Evolutionary conservation across 2,329 filamentous ascomycete genomes (phyloP).

Genomic region (Juglanconis juglandina): DNA sequence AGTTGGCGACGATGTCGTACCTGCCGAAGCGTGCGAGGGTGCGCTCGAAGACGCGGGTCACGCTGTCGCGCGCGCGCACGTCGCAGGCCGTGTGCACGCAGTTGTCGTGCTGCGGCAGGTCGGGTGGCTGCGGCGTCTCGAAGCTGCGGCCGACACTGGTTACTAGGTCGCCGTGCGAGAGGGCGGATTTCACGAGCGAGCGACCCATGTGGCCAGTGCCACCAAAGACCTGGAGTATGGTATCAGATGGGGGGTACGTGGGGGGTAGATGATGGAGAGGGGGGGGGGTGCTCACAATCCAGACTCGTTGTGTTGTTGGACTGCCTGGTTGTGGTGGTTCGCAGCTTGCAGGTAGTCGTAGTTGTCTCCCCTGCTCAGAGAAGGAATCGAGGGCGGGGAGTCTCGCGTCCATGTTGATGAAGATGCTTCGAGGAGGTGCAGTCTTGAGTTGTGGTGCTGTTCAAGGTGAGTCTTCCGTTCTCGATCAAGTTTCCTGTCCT

Average conservation of each 20-base stretch:
- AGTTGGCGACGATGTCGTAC: slow-evolving; percentile 88
- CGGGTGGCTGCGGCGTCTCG: slow-evolving; percentile 69
- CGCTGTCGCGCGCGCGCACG: slow-evolving; percentile 76
- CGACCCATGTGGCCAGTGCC: slow-evolving; percentile 97
- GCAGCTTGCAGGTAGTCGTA: slow-evolving; percentile 76
- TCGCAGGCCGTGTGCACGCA: slow-evolving; percentile 85
- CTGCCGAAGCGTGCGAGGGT: slow-evolving; percentile 73
- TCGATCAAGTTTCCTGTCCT: background rate
- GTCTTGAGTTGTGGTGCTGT: background rate
- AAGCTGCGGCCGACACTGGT: slow-evolving; percentile 80
- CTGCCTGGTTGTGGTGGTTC: slow-evolving; percentile 74
- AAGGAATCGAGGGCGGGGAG: slow-evolving; percentile 20
- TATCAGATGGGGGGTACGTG: slow-evolving; percentile 9
- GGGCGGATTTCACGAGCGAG: slow-evolving; percentile 77
- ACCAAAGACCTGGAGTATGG: slow-evolving; percentile 69
- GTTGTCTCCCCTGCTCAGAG: slow-evolving; percentile 33
- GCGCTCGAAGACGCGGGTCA: slow-evolving; percentile 65
- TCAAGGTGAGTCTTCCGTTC: background rate
- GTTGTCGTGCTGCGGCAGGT: slow-evolving; percentile 68
- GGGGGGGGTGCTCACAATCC: slow-evolving; percentile 66
- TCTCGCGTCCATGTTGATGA: slow-evolving; percentile 23
- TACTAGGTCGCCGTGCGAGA: slow-evolving; percentile 78
- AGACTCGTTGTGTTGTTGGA: slow-evolving; percentile 73
- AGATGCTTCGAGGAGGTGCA: background rate
- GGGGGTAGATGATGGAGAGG: slow-evolving; percentile 9